Evolutionary conservation across 768 basidiomycete species (phyloP), one percentile per base, ranked within the genome.

Genomic region (Boletus subparvulus): DNA sequence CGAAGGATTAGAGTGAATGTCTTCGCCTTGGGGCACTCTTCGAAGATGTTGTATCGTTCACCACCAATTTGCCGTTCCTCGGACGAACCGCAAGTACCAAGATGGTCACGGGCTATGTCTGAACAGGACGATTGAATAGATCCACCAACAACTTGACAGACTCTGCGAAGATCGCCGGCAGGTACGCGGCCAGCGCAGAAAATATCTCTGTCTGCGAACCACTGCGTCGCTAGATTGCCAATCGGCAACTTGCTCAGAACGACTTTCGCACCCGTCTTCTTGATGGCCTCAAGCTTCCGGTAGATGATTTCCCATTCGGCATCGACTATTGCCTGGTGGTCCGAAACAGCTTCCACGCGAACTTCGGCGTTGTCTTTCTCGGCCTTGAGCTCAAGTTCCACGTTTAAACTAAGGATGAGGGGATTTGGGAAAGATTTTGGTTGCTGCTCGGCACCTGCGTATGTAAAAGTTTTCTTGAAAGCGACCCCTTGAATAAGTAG

Each of bases 251-350:
- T 97, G 77, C 94, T 97, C 61, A 99, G 80, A 37, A 99, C 94
- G 60, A 99, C 93, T 71, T 95, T 95, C 30, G 97, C 97, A 40
- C 96, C 97, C 3, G 95, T 97, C 67, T 90, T 87, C 65, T 93
- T 92, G 69, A 98, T 97, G 4, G 94, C 93, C 65, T 96, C 89
- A 17, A 99, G 80, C 74, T 99, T 99, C 63, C 90, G 85, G 77
- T 96, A 98, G 66, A 99, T 99, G 73, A 99, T 98, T 66, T 96
- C 92, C 97, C 97, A 99, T 71, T 99, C 97, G 12, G 97, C 97
- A 71, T 99, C 94, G 51, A 99, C 97, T 67, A 99, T 98, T 6
- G 96, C 94, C 74, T 99, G 97, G 69, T 99, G 98, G 69, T 99
- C 97, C 17, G 94, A 88, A 26, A 99, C 96, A 16, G 90, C 88